Base-by-base conservation (phyloP, 2,329 filamentous ascomycete species). In the Sordariomycetes sp. region DNA sequence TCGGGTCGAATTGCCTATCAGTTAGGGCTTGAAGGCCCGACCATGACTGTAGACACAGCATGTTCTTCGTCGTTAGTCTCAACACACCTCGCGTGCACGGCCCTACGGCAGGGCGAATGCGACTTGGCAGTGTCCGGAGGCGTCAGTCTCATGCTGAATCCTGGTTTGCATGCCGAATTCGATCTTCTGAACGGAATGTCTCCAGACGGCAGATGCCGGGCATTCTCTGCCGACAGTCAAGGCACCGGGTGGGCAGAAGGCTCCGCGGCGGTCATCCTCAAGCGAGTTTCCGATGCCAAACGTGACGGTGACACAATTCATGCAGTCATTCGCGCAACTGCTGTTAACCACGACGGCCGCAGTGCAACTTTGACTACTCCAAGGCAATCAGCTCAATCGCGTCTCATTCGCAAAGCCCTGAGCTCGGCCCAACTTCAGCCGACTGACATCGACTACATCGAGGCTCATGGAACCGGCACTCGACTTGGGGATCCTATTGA, bases 21-120 rank as follows among this genome's bases (percentile, higher is more conserved):
- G 10, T 21, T 70, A 36, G 64, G 72, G 37, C 53, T 74, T 32
- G 53, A 58, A 31, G 70, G 70, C 2, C 66, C 68, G 2, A 66
- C 63, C 36, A 60, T 70, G 40, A 69, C 65, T 1, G 53, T 64
- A 4, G 63, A 71, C 39, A 70, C 66, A 3, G 67, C 64, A 9
- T 71, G 66, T 41, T 70, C 66, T 1, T 66, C 64, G 4, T 63
- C 59, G 39, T 48, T 71, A 40, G 59, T 65, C 12, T 59, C 66
- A 12, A 50, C 70, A 15, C 66, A 72, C 34, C 48, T 62, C 33
- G 68, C 66, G 4, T 65, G 59, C 42, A 62, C 66, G 42, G 63
- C 60, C 34, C 45, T 71, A 33, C 39, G 29, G 5, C 24, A 26
- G 17, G 21, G 11, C 19, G 41, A 26, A 26, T 45, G 42, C 33